These are phyloP conservation scores for Colletotrichum sansevieriae DNA, from an alignment of 2,329 filamentous ascomycete species.

Conservation along the genomic window DNA sequence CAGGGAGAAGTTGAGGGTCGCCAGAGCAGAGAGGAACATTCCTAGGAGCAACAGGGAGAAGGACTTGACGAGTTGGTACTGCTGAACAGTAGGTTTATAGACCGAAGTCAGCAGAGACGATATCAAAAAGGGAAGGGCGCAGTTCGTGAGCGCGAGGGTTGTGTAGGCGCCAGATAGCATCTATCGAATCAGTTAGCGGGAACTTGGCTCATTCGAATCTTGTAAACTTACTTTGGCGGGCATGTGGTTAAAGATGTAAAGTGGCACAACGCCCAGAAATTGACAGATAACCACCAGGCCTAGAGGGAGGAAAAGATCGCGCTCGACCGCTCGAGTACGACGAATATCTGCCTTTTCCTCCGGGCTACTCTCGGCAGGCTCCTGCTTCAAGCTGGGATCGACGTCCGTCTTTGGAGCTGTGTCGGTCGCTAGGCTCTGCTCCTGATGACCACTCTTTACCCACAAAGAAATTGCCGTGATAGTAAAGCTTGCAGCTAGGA, in stretches of 20 bases:
- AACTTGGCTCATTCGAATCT: background rate
- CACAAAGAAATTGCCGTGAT: constrained; percentile 96
- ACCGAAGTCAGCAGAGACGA: constrained; percentile 66
- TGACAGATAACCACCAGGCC: constrained; percentile 80
- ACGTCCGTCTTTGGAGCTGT: constrained; percentile 13
- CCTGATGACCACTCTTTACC: constrained; percentile 81
- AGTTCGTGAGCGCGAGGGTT: constrained; percentile 67
- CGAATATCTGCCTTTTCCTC: background rate
- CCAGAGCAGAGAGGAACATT: constrained; percentile 90
- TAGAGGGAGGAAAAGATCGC: constrained; percentile 80
- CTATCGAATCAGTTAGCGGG: constrained; percentile 9
- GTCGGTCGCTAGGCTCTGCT: constrained; percentile 18
- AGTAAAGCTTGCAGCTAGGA: constrained; percentile 93
- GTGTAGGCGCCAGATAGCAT: constrained; percentile 60
- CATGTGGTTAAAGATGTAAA: constrained; percentile 88
- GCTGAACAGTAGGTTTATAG: constrained; percentile 71
- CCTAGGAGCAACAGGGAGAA: constrained; percentile 94
- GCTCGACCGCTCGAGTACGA: constrained; percentile 59
- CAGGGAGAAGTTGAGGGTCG: constrained; percentile 95
- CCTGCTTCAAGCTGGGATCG: background rate
- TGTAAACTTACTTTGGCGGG: constrained; percentile 69
- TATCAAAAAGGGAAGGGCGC: constrained; percentile 68
- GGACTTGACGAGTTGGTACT: constrained; percentile 84
- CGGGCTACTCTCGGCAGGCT: background rate
- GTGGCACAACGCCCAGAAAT: constrained; percentile 81